Evolutionary conservation across 352 stramenopile genomes (phyloP).

Genomic region (Phytophthora capsici): DNA sequence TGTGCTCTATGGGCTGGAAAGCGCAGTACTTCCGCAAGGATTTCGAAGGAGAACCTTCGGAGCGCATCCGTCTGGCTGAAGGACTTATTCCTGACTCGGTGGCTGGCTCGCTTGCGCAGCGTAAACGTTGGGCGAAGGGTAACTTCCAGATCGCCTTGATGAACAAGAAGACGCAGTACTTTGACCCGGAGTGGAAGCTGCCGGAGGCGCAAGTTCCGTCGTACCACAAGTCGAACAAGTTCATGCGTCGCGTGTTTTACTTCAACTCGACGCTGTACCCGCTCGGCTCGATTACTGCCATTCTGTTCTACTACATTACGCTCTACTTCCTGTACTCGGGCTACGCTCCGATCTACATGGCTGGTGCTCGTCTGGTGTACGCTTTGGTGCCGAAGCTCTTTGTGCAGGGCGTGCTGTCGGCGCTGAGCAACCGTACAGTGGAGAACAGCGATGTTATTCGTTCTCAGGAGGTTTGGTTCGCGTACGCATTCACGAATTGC

Average conservation of each 20-base stretch:
- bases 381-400: constrained; percentile 84
- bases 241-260: constrained; percentile 84
- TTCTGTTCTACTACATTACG: constrained; percentile 88
- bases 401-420: constrained; percentile 75
- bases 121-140: constrained; percentile 85
- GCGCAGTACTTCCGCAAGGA: constrained; percentile 89
- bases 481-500: constrained; percentile 85
- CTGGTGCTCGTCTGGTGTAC: constrained; percentile 68
- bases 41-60: constrained; percentile 76
- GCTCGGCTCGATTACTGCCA: constrained; percentile 76
- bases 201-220: constrained; percentile 64
- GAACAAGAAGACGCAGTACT: constrained; percentile 83
- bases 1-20: constrained; percentile 87
- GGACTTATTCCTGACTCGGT: constrained; percentile 82
- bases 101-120: constrained; percentile 72
- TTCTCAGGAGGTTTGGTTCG: constrained; percentile 86
- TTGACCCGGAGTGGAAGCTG: constrained; percentile 85
- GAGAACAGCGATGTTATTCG: constrained; percentile 87
- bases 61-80: constrained; percentile 83
- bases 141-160: constrained; percentile 88
- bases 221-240: constrained; percentile 70
- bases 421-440: constrained; percentile 81
- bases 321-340: constrained; percentile 87
- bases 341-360: constrained; percentile 86
- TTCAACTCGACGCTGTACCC: constrained; percentile 85